phyloP scores from a whole-genome alignment of 306 rosid species.

The Cucurbita moschata region DNA sequence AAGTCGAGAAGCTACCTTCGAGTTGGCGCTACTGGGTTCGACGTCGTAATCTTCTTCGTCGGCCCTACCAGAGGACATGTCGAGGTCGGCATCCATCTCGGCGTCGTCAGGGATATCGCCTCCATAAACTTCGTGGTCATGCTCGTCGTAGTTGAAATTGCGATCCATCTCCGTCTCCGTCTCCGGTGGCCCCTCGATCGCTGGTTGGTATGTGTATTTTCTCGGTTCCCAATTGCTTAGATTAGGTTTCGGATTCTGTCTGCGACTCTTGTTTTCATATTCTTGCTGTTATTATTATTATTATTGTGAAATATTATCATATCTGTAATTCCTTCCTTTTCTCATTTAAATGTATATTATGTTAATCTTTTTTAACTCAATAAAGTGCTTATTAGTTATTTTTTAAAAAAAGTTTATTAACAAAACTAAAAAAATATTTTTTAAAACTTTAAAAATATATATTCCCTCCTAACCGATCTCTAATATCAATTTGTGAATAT shows the following conservation, averaged over 20 bases:
- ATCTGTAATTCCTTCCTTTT: too few species aligned
- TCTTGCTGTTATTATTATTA: background rate
- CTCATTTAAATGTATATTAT: too few species aligned
- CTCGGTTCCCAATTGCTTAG: slow-evolving; percentile 3
- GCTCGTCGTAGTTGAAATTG: slow-evolving; percentile 14
- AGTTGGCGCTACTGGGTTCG: slow-evolving; percentile 25
- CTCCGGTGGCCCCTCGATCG: background rate
- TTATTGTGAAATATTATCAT: background rate
- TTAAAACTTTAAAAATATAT: too few species aligned
- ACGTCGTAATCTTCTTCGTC: slow-evolving; percentile 27
- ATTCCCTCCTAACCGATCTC: too few species aligned
- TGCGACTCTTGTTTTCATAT: background rate
- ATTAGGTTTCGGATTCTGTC: slow-evolving; percentile 7
- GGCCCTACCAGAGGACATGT: slow-evolving; percentile 23
- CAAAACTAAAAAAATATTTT: too few species aligned
- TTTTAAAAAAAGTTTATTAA: too few species aligned
- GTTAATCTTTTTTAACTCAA: too few species aligned
- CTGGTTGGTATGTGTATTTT: too few species aligned
- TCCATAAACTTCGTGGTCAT: slow-evolving; percentile 62
- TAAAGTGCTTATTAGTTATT: too few species aligned
- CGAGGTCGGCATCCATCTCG: slow-evolving; percentile 42
- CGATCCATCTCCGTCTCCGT: slow-evolving; percentile 21
- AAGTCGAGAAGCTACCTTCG: slow-evolving; percentile 29
- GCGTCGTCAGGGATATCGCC: slow-evolving; percentile 61
- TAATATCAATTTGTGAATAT: too few species aligned